Percentiles rank a stretch among this genome's conserved stretches.
Conservation (phyloP, 2,329 filamentous ascomycete species). For the Stagonosporopsis rhizophila region DNA sequence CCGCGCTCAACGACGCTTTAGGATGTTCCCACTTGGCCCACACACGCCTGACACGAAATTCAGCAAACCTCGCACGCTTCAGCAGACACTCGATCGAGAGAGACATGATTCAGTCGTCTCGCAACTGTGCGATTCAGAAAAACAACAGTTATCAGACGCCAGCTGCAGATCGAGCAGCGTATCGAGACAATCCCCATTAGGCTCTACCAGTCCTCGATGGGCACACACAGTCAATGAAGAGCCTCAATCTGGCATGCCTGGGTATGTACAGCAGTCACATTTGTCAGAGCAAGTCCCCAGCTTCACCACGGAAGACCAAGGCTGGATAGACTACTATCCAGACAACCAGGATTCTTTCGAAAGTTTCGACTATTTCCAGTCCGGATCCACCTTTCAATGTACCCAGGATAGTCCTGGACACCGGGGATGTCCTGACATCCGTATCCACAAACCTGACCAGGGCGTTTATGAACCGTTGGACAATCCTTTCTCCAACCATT, state of each 20-base stretch:
- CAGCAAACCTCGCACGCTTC: background rate
- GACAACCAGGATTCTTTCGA: background rate
- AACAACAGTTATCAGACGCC: background rate
- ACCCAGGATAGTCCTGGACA: background rate
- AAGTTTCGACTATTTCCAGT: background rate
- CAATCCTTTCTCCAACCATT: background rate
- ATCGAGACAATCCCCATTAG: background rate
- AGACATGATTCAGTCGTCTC: background rate
- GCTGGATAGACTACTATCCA: background rate
- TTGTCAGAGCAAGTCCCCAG: background rate
- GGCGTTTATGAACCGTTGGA: background rate
- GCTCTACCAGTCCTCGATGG: background rate
- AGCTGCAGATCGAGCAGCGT: background rate
- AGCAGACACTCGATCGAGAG: background rate
- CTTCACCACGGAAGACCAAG: background rate
- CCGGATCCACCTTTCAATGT: background rate
- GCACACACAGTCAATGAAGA: background rate
- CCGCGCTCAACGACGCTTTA: background rate
- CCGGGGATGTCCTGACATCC: background rate
- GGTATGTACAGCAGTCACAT: constrained; percentile 4
- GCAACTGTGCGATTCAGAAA: background rate
- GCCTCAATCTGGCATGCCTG: background rate
- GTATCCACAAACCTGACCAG: background rate
- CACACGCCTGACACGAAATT: background rate
- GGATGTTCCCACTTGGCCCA: background rate